Base-by-base conservation (phyloP, 2,329 filamentous ascomycete species). In the Fusarium vanettenii region DNA sequence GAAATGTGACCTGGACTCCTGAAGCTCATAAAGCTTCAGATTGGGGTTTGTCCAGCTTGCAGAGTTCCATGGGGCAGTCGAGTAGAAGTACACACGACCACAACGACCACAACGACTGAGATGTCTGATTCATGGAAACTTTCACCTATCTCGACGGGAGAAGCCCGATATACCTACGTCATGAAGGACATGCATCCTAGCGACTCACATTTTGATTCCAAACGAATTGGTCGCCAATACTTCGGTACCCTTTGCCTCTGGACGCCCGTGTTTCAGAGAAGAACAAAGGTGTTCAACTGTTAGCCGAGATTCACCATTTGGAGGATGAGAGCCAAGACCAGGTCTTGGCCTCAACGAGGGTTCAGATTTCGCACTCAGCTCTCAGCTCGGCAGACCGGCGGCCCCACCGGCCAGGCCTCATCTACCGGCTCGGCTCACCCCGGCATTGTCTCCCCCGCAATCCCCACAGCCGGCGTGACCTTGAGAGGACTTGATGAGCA, bases 61-160 rank as follows among this genome's bases (percentile, higher is more conserved):
- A 71, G 20, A 74, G 60, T 43, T 67, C 71, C 13, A 56, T 31
- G 29, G 69, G 56, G n/a, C 66, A 66, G 22, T 66, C 75, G 6
- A 75, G 64, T 13, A 59, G 45, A 43, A 69, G 62, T 11, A 65
- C 50, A 9, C 69, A 66, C 48, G 55, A 64, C 41, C 41, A 39
- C 37, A 18, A 39, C 35, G 35, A 39, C 7, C 73, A 77, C 20
- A 41, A 66, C 9, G 75, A 77, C 35, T 75, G 62, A 77, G 8
- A 31, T n/a, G 6, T 22, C 20, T 43, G 20, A 18, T 4, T 7
- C 8, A 37, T 29, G 5, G 43, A 13, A 18, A 39, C 31, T 10
- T 18, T 11, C 37, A 66, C 41, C n/a, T 20, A 6, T 27, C 5
- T 60, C 2, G 16, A 4, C 48, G 10, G 48, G 18, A 29, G 25